These are phyloP conservation scores for Neckera pumila DNA, from an alignment of 225 moss, liverwort and hornwort species.

Conservation along the genomic window DNA sequence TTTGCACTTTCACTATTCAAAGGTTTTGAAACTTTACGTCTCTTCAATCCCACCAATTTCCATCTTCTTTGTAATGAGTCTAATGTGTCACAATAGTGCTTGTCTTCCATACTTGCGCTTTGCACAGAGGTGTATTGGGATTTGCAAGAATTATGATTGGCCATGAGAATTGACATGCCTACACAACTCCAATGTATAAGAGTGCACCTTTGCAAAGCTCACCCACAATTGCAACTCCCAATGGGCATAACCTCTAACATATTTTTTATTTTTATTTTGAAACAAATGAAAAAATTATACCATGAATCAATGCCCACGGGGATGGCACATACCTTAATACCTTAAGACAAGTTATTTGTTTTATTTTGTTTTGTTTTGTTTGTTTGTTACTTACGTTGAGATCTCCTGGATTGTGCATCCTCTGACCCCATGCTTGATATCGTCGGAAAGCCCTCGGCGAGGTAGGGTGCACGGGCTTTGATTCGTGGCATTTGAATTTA, in stretches of 20 bases:
- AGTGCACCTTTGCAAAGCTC: neutral
- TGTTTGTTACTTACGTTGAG: no score
- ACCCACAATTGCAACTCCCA: neutral
- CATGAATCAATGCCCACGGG: neutral
- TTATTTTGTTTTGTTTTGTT: no score
- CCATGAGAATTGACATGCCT: neutral
- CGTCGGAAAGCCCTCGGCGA: no score
- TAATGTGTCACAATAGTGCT: neutral
- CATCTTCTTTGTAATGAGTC: fast-evolving
- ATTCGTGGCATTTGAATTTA: no score
- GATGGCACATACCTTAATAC: neutral
- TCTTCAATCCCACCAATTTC: neutral
- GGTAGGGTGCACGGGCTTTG: no score
- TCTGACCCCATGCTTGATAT: no score
- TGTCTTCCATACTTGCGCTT: fast-evolving
- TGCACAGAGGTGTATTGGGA: fast-evolving
- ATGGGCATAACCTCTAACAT: neutral
- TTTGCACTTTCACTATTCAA: neutral
- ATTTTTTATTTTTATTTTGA: neutral
- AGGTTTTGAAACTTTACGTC: neutral
- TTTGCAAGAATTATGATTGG: neutral
- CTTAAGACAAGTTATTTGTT: no score
- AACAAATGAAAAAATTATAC: neutral
- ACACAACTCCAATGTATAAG: neutral
- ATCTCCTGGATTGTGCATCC: no score